These are phyloP conservation scores for Candida dubliniensis DNA, from an alignment of 1,139 yeast genomes.

Conservation along the genomic window DNA sequence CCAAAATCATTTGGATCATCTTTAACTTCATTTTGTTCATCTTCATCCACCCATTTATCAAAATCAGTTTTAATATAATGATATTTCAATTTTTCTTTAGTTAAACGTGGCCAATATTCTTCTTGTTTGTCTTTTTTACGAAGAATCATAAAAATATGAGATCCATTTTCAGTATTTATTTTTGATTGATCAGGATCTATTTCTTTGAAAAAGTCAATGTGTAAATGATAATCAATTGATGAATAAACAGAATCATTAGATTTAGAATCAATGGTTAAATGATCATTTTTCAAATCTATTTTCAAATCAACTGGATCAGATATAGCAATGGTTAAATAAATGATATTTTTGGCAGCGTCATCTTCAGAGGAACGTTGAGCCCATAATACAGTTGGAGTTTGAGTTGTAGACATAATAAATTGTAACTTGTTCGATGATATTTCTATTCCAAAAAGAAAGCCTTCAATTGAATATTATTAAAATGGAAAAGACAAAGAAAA, in stretches of 20 bases:
- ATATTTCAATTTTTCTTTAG: conserved; percentile 68
- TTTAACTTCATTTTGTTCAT: conserved; percentile 72
- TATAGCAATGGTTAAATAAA: conserved; percentile 73
- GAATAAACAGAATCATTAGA: conserved; percentile 48
- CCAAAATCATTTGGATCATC: conserved; percentile 48
- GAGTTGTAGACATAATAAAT: conserved; percentile 9
- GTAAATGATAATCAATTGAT: conserved; percentile 51
- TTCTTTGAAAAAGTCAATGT: conserved; percentile 70
- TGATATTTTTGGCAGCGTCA: conserved; percentile 70
- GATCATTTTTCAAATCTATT: conserved; percentile 60
- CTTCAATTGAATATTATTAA: no score
- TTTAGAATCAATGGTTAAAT: conserved; percentile 59
- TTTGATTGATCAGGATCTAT: conserved; percentile 68
- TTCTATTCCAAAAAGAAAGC: no score
- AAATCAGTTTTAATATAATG: conserved; percentile 90
- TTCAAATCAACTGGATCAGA: conserved; percentile 68
- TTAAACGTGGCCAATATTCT: conserved; percentile 93
- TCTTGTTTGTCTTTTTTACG: conserved; percentile 65
- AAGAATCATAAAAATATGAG: conserved; percentile 67
- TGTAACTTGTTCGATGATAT: background rate
- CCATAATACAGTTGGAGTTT: conserved; percentile 66
- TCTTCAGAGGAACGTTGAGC: conserved; percentile 87
- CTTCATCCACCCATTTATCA: conserved; percentile 96
- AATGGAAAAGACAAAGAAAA: no score
- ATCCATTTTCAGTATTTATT: conserved; percentile 60